These are phyloP conservation scores for Fusarium anguioides DNA, from an alignment of 2,329 filamentous ascomycete species.

Conservation along the genomic window DNA sequence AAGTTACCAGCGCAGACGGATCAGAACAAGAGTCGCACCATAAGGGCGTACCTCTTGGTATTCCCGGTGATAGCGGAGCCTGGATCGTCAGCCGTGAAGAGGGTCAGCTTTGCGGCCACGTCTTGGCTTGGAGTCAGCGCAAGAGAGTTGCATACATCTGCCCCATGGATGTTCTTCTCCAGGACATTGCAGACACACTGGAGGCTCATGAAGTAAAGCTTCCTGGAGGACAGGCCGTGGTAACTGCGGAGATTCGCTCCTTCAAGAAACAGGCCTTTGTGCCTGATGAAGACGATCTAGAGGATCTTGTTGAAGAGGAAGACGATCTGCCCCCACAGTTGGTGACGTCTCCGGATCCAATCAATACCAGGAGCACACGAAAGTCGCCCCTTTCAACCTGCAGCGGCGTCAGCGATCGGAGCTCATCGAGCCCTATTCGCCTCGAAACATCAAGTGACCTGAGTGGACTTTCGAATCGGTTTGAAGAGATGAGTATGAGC, in stretches of 20 bases:
- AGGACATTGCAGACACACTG: constrained; percentile 85
- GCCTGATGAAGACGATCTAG: constrained; percentile 42
- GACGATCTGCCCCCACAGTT: constrained; percentile 34
- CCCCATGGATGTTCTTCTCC: constrained; percentile 90
- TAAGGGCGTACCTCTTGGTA: constrained; percentile 60
- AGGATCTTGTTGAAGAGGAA: constrained; percentile 47
- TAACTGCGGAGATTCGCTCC: constrained; percentile 41
- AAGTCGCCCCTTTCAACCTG: constrained; percentile 30
- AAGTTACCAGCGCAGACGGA: constrained; percentile 60
- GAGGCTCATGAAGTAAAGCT: constrained; percentile 76
- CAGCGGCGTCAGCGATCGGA: constrained; percentile 28
- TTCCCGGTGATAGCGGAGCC: constrained; percentile 91
- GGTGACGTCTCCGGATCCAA: constrained; percentile 4
- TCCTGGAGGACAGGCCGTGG: constrained; percentile 67
- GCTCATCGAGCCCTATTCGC: constrained; percentile 44
- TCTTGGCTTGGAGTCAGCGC: constrained; percentile 85
- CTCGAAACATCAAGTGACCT: constrained; percentile 47
- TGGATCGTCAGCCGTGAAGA: constrained; percentile 87
- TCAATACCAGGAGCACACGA: constrained; percentile 1
- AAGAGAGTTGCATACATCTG: constrained; percentile 91
- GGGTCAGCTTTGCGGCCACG: constrained; percentile 88
- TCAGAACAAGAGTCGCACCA: constrained; percentile 28
- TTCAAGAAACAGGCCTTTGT: constrained; percentile 18
- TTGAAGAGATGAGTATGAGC: constrained; percentile 51
- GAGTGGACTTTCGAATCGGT: constrained; percentile 43